A percentile compares a stretch with the other conserved stretches of the same genome.
Conservation (phyloP, 768 basidiomycete species). For the Lentinus brumalis region DNA sequence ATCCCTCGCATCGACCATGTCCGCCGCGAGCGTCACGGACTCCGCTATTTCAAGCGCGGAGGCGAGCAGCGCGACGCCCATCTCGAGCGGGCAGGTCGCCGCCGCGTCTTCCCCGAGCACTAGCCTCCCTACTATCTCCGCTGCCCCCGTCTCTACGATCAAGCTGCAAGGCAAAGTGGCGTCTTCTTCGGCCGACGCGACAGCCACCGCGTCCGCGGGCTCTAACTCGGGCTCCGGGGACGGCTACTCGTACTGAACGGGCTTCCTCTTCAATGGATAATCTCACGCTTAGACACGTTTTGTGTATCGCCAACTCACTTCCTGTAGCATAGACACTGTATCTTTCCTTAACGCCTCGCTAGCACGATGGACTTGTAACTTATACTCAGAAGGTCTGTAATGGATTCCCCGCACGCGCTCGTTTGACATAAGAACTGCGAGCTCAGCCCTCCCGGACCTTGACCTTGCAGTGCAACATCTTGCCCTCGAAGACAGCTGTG, state of each 20-base stretch:
- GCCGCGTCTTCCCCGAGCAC: slow-evolving; percentile 3
- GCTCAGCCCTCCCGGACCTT: too few relatives aligned
- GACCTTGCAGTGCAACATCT: too few relatives aligned
- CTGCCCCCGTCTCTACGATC: slow-evolving; percentile 9
- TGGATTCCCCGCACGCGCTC: too few relatives aligned
- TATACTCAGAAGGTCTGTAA: background rate
- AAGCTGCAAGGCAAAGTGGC: background rate
- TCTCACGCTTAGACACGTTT: background rate
- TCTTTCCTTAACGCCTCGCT: background rate
- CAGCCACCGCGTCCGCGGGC: background rate
- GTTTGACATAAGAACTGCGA: too few relatives aligned
- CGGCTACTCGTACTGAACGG: slow-evolving; percentile 13
- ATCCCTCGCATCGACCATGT: background rate
- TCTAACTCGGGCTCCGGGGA: background rate
- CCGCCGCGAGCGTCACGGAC: background rate
- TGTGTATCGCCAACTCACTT: background rate
- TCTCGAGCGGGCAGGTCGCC: slow-evolving; percentile 11
- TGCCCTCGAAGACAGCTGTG: background rate
- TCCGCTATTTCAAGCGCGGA: background rate
- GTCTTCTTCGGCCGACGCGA: background rate
- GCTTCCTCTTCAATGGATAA: background rate
- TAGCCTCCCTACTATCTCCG: slow-evolving; percentile 2
- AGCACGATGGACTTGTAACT: background rate
- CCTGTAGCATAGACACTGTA: slow-evolving; percentile 12
- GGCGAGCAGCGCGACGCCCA: background rate